phyloP scores from a whole-genome alignment of 768 basidiomycete species.

The Cystobasidium onofrii region DNA sequence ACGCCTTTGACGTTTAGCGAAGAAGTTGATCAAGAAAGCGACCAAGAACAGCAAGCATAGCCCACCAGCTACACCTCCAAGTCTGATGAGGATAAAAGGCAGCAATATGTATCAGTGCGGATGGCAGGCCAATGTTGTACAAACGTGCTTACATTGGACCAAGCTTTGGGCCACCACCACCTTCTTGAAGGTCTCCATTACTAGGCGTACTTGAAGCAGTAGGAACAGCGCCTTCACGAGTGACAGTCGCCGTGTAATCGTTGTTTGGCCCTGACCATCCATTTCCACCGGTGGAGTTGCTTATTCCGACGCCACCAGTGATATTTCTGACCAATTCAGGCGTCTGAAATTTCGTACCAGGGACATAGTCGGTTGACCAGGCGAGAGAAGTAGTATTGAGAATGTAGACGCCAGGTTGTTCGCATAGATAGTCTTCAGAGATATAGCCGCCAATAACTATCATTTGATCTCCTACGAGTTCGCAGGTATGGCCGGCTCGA shows the following conservation, averaged over 20 bases:
- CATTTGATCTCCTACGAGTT: slow-evolving; percentile 33
- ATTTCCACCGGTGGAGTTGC: slow-evolving; percentile 18
- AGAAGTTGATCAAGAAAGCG: slow-evolving; percentile 13
- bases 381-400: neutral
- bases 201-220: neutral
- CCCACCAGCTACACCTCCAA: slow-evolving; percentile 16
- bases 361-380: neutral
- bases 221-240: neutral
- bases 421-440: slow-evolving; percentile 31
- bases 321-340: slow-evolving; percentile 35
- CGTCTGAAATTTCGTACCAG: slow-evolving; percentile 19
- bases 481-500: slow-evolving; percentile 34
- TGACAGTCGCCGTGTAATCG: neutral
- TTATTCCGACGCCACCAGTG: slow-evolving; percentile 36
- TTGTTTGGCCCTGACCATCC: slow-evolving; percentile 31
- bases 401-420: slow-evolving; percentile 37
- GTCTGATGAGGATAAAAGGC: neutral
- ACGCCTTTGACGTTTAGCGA: slow-evolving; percentile 11
- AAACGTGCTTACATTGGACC: slow-evolving; percentile 2
- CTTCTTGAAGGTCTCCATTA: neutral
- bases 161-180: neutral
- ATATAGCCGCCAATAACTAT: slow-evolving; percentile 36
- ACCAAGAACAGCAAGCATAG: slow-evolving; percentile 8
- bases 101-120: neutral
- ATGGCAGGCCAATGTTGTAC: neutral